Percentiles rank a stretch among this genome's conserved stretches.
These are phyloP conservation scores for Acacia crassicarpa DNA, from an alignment of 306 rosid genomes.

Conservation along the genomic window DNA sequence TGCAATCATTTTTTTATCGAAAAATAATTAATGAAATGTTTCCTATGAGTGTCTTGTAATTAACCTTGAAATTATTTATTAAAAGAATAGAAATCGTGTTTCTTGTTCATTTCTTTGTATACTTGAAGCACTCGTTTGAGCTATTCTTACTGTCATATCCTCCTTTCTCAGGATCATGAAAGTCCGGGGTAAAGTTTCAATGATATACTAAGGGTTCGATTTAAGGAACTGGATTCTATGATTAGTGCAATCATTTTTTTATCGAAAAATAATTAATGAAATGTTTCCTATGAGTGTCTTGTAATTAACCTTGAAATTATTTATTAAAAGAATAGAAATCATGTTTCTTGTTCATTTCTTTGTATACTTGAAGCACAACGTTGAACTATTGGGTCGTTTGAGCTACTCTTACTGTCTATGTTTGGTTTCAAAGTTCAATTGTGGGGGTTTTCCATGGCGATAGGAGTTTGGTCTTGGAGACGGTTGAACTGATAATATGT, in stretches of 20 bases:
- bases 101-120: not conserved
- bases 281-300: not conserved
- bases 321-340: not conserved
- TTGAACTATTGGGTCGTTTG: not conserved
- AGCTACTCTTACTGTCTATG: not conserved
- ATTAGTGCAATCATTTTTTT: not conserved
- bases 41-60: not conserved
- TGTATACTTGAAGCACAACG: not conserved
- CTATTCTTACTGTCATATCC: slow-evolving; percentile 72
- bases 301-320: not conserved
- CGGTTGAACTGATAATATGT: not conserved
- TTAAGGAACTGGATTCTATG: not conserved
- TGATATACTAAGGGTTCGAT: not conserved
- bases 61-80: not conserved
- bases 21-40: not conserved
- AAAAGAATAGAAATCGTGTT: not conserved
- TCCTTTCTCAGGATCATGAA: slow-evolving; percentile 85
- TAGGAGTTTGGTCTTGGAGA: not conserved
- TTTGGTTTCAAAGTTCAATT: not conserved
- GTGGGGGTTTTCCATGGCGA: not conserved
- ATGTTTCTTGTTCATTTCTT: not conserved
- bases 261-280: not conserved
- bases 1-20: not conserved
- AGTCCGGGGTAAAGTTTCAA: slow-evolving; percentile 55
- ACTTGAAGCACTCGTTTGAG: too few species aligned